Percentiles rank a stretch among this genome's conserved stretches.
Conservation (phyloP, 495 filamentous ascomycete genomes). For the Penicillium turbatum region DNA sequence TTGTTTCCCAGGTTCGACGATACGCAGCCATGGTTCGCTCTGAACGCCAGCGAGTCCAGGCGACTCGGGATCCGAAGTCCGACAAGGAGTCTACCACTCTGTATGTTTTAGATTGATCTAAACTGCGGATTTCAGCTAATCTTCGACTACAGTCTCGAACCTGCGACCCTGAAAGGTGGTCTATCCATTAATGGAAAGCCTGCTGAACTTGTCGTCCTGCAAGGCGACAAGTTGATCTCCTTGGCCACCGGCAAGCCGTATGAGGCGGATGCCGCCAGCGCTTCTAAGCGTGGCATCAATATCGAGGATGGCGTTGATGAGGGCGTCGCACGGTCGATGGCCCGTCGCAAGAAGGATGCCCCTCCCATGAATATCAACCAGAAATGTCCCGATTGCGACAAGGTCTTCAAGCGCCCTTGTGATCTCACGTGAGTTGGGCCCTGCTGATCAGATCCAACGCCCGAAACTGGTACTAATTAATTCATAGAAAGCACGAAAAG, state of each 20-base stretch:
- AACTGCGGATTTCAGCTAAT: slow-evolving; percentile 38
- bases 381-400: slow-evolving; percentile 75
- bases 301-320: slow-evolving; percentile 56
- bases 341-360: slow-evolving; percentile 76
- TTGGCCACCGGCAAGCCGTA: slow-evolving; percentile 59
- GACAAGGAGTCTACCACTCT: background rate
- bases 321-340: slow-evolving; percentile 80
- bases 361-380: slow-evolving; percentile 67
- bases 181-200: slow-evolving; percentile 71
- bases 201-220: slow-evolving; percentile 71
- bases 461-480: slow-evolving; percentile 20
- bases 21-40: slow-evolving; percentile 62
- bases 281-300: slow-evolving; percentile 60
- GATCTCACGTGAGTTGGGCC: slow-evolving; percentile 61
- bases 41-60: slow-evolving; percentile 38
- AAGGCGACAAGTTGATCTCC: slow-evolving; percentile 72
- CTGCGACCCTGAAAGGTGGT: slow-evolving; percentile 66
- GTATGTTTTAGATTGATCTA: slow-evolving; percentile 1
- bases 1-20: slow-evolving; percentile 76
- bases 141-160: slow-evolving; percentile 36
- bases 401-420: slow-evolving; percentile 88
- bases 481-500: slow-evolving; percentile 79
- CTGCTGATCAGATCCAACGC: background rate
- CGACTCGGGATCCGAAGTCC: slow-evolving; percentile 13
- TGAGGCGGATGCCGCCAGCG: slow-evolving; percentile 37